Conservation (phyloP, 2,329 filamentous ascomycete genomes). For the Coniochaeta hoffmannii region DNA sequence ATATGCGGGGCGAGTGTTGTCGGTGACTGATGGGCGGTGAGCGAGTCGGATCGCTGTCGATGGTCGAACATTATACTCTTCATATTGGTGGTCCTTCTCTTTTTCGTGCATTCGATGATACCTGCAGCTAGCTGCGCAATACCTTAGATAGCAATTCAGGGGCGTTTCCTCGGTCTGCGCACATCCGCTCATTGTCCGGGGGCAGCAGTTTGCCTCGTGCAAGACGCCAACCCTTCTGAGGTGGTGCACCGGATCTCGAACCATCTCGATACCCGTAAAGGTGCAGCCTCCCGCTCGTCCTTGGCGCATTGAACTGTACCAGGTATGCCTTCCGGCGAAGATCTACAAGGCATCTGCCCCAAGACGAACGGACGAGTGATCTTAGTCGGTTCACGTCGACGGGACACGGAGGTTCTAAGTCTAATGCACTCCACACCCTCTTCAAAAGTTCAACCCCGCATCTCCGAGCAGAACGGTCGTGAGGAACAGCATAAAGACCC, state of each 20-base stretch:
- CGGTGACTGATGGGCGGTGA: not conserved
- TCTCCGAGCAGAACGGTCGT: not conserved
- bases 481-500: not conserved
- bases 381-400: not conserved
- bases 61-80: not conserved
- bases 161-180: not conserved
- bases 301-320: too few species aligned
- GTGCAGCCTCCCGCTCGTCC: too few species aligned
- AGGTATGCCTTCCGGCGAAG: too few species aligned
- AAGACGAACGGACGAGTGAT: not conserved
- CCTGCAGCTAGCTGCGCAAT: not conserved
- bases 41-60: not conserved
- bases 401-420: not conserved
- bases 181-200: too few species aligned
- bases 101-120: not conserved
- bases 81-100: not conserved
- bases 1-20: not conserved
- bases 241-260: too few species aligned
- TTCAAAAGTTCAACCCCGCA: slow-evolving; percentile 2
- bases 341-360: too few species aligned
- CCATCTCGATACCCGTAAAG: too few species aligned
- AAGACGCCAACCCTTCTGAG: too few species aligned
- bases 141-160: not conserved
- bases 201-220: too few species aligned
- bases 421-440: slow-evolving; percentile 2